A percentile compares a stretch with the other conserved stretches of the same genome.
phyloP scores from a whole-genome alignment of 2,329 filamentous ascomycete species.

The Hymenoscyphus salicellus region DNA sequence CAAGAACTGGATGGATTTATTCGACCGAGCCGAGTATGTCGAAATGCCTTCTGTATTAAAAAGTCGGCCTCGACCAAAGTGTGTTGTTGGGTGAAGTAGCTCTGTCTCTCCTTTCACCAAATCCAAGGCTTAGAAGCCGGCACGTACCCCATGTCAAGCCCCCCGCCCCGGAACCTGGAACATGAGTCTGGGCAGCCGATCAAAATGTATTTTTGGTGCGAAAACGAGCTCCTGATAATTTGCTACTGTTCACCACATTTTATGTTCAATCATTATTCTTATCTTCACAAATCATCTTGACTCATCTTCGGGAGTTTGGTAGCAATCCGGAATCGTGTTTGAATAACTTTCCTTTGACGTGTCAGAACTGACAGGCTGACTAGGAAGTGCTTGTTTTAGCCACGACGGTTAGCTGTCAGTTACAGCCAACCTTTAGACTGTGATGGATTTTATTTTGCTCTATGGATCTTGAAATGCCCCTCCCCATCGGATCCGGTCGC shows the following conservation, averaged over 20 bases:
- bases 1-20: neutral
- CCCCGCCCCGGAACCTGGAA: neutral
- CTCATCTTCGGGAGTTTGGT: neutral
- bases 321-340: neutral
- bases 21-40: neutral
- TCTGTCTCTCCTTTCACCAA: neutral
- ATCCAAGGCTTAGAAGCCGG: no score
- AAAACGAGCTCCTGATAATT: no score
- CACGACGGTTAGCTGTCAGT: neutral
- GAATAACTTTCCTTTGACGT: neutral
- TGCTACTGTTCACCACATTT: no score
- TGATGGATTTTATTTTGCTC: neutral
- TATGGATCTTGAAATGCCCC: neutral
- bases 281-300: neutral
- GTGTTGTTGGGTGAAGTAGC: neutral
- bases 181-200: neutral
- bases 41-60: neutral
- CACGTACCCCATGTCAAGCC: neutral
- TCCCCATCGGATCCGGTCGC: neutral
- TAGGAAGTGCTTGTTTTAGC: neutral
- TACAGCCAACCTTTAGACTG: neutral
- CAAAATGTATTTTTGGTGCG: neutral
- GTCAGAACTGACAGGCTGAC: neutral
- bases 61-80: neutral
- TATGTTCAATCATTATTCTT: neutral